These are phyloP conservation scores for Artemisia princeps DNA, from an alignment of 140 eudicot genomes.

Conservation along the genomic window DNA sequence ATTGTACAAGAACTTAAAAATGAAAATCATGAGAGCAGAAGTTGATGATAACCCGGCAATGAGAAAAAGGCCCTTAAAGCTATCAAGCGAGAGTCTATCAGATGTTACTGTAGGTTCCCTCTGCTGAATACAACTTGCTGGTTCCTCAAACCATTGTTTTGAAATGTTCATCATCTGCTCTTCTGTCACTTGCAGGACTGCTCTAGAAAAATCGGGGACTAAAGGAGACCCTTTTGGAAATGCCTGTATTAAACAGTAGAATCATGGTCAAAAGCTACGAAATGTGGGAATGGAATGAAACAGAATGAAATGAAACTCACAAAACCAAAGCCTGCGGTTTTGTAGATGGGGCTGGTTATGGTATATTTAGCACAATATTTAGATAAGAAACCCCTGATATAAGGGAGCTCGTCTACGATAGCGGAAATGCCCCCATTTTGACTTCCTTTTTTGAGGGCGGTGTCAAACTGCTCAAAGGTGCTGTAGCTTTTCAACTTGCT, in stretches of 20 bases:
- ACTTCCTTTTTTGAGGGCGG: conserved; percentile 48
- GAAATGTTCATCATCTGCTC: conserved; percentile 29
- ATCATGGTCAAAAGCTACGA: background rate
- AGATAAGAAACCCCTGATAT: conserved; percentile 34
- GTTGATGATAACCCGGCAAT: conserved; percentile 39
- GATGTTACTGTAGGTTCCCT: conserved; percentile 22
- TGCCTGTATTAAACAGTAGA: conserved; percentile 30
- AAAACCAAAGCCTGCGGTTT: conserved; percentile 58
- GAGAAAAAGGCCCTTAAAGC: conserved; percentile 49
- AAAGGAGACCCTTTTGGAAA: conserved; percentile 59
- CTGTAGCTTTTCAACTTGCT: conserved; percentile 28
- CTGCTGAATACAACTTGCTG: conserved; percentile 15
- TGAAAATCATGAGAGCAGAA: conserved; percentile 35
- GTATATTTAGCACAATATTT: conserved; percentile 35
- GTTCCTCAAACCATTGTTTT: conserved; percentile 33
- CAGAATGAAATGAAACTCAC: conserved; percentile 30
- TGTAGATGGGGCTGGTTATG: conserved; percentile 37
- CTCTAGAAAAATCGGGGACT: conserved; percentile 45
- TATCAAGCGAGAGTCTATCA: conserved; percentile 35
- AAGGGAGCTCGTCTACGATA: conserved; percentile 52
- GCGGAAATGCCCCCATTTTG: conserved; percentile 54
- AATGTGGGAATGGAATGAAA: background rate
- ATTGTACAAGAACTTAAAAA: conserved; percentile 31
- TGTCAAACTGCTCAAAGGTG: conserved; percentile 27
- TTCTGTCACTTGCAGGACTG: conserved; percentile 45